Base-by-base conservation (phyloP, 805 yeast genomes). In the Kurtzmaniella cleridarum region DNA sequence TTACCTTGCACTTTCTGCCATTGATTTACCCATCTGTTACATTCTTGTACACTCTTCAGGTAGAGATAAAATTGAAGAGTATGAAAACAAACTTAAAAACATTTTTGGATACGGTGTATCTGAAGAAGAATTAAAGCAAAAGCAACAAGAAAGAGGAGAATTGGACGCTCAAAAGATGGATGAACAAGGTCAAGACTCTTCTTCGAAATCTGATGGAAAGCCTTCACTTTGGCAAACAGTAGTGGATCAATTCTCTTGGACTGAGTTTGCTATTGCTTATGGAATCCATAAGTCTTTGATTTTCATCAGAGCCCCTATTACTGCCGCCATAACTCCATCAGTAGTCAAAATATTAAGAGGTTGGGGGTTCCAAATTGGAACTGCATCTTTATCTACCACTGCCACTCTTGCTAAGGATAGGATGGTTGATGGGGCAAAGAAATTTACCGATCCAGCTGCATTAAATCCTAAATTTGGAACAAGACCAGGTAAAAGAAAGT, bases 281-380 rank as follows among this genome's bases (percentile, higher is more conserved):
- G 96, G 96, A 2, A 66, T 93, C 34, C 98, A 93, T 67, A 93
- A 93, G 64, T 77, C 90, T 3, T 71, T 93, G 45, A 75, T 91
- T 17, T 77, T 91, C 43, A 74, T 93, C 31, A 75, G 98, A 45
- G 66, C 93, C 4, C 98, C 98, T 11, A 59, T 88, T 24, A 84
- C 97, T 0, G 96, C 96, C 0, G 95, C 95, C 2, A 74, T 90
- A 10, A 89, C 97, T 0, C 98, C 98, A 5, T 55, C 78, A 1
- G 72, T 88, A 2, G 95, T 88, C 4, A 67, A 60, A 38, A 55
- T 66, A 34, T 71, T 91, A 45, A 76, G 84, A 41, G 63, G 73
- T 16, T 79, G 87, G 84, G 96, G 96, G 2, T 88, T 86, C 66
- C 78, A 80, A 41, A 77, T 86, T 42, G 91, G 86, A 8, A 67